Base-by-base conservation (phyloP, 1,139 yeast species). In the Pichia sp. region DNA sequence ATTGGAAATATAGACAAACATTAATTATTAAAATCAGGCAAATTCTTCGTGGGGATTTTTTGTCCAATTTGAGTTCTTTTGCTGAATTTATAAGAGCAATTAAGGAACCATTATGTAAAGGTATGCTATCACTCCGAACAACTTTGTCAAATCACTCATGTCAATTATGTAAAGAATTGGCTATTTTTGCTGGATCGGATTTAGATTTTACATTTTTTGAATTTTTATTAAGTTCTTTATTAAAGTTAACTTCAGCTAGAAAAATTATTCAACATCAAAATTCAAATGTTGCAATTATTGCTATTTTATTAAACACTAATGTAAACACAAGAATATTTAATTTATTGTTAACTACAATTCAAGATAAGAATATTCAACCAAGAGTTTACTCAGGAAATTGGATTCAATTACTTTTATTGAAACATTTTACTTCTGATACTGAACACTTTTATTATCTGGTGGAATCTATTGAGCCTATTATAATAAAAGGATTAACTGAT, bases 1-100 rank as follows among this genome's bases (percentile, higher is more conserved):
- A 92, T 59, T 92, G 99, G 99, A 66, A 71, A 26, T 56, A 60
- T 1, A 72, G 99, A 57, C 97, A 90, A 55, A 73, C 73, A 46
- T 68, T 68, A 46, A 73, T 89, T 3, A 57, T 74, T 2, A 72
- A 70, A 43, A 59, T 87, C 34, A 70, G 97, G 46, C 68, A 74
- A 2, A 58, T 84, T 2, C 54, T 87, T 3, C 67, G 89, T 35
- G 90, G 90, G 2, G 78, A 33, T 31, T 37, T 38, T 23, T 30
- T 45, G 9, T 16, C 20, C 6, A 36, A 43, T 38, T 22, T 47
- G 5, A 42, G 41, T 9, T 31, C 27, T 16, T 47, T 44, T 27
- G 20, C 38, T 6, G 29, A 40, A 22, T 36, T 53, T 3, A 50
- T 82, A n/a, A 70, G 67, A 43, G 59, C 59, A 1, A 52, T 80